Evolutionary conservation across 805 yeast species (phyloP).

Genomic region (Wickerhamomyces bovis): DNA sequence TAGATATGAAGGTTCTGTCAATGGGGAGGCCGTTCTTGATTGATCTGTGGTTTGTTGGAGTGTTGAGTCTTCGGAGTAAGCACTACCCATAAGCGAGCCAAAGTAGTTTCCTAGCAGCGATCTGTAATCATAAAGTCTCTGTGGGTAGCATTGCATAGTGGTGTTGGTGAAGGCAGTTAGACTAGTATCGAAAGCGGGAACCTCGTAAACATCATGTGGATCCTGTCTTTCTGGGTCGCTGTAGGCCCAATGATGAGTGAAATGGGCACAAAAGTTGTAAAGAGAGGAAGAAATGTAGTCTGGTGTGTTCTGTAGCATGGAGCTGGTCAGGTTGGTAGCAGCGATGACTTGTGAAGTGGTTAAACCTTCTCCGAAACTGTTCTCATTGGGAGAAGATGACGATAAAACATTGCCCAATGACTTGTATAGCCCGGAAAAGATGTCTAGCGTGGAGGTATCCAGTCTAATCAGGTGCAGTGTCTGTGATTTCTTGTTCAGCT

Average conservation of each 20-base stretch:
- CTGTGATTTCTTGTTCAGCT: conserved; percentile 1
- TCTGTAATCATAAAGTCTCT: conserved; percentile 14
- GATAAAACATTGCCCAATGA: conserved; percentile 32
- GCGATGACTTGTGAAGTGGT: conserved; percentile 12
- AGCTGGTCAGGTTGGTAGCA: conserved; percentile 23
- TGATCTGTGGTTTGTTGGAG: neutral
- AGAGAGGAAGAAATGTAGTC: conserved; percentile 7
- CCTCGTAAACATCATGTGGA: neutral
- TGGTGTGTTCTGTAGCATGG: conserved; percentile 10
- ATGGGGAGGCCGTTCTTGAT: neutral
- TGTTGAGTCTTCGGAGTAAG: neutral
- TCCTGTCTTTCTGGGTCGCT: neutral
- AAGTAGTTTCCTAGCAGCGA: neutral
- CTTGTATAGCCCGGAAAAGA: conserved; percentile 46
- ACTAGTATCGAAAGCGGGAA: conserved; percentile 1
- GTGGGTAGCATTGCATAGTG: neutral
- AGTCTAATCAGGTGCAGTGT: conserved; percentile 25
- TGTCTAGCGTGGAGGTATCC: conserved; percentile 46
- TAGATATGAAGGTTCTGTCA: neutral
- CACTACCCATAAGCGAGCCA: neutral
- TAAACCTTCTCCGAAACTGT: conserved; percentile 22
- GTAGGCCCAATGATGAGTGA: conserved; percentile 7
- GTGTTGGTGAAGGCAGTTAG: neutral
- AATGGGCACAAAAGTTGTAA: conserved; percentile 6
- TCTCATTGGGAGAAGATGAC: conserved; percentile 17